Evolutionary conservation across 225 moss, liverwort and hornwort species (phyloP).

Genomic region (Bryum argenteum): DNA sequence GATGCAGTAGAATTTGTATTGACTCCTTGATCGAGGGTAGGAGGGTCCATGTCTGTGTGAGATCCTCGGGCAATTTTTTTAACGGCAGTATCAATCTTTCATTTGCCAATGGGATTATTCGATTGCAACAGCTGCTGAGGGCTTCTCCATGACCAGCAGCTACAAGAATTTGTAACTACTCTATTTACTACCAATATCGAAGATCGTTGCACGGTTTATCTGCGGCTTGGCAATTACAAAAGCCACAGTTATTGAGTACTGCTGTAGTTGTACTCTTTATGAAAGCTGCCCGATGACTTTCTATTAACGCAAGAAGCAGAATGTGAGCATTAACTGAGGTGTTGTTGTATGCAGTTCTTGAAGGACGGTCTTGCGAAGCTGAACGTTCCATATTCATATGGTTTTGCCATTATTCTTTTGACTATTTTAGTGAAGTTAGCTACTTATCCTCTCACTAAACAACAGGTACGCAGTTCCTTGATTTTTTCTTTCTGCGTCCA

Average conservation of each 20-base stretch:
- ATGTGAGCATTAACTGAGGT: not conserved
- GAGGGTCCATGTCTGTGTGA: too few relatives aligned
- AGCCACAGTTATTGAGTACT: not conserved
- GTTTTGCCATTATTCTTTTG: constrained; percentile 89
- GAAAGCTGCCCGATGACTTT: not conserved
- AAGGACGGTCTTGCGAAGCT: constrained; percentile 70
- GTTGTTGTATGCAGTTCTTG: constrained; percentile 57
- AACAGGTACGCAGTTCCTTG: constrained; percentile 47
- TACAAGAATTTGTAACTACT: too few relatives aligned
- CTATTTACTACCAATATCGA: too few relatives aligned
- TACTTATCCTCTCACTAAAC: constrained; percentile 84
- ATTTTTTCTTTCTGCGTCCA: not conserved
- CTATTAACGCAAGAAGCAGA: not conserved
- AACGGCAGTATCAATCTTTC: too few relatives aligned
- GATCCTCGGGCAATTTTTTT: too few relatives aligned
- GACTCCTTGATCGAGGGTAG: too few relatives aligned
- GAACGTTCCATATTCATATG: constrained; percentile 81
- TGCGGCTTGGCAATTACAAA: too few relatives aligned
- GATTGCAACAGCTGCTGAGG: not conserved
- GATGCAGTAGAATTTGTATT: too few relatives aligned
- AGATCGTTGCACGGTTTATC: too few relatives aligned
- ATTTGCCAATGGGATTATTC: not conserved
- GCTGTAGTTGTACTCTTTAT: not conserved
- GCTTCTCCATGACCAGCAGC: too few relatives aligned
- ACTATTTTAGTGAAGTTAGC: constrained; percentile 84